phyloP scores from a whole-genome alignment of 768 basidiomycete species.

The Termitomyces titanicus region DNA sequence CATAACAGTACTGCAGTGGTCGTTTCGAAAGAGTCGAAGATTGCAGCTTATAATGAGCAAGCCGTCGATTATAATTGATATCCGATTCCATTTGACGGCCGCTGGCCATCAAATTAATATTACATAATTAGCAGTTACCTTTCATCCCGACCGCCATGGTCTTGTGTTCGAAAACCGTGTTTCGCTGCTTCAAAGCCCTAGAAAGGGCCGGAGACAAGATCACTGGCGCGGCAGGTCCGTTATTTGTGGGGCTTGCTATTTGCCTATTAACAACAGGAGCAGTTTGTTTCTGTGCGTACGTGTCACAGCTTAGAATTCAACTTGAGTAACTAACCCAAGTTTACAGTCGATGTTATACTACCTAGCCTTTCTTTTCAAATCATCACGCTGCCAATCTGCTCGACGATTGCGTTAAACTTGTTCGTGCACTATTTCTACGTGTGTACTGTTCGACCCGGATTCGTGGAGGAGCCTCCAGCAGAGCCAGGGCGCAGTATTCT shows the following conservation, averaged over 20 bases:
- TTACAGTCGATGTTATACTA: slow-evolving; percentile 73
- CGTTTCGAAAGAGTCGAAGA: too few relatives aligned
- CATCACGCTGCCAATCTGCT: slow-evolving; percentile 62
- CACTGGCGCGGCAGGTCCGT: slow-evolving; percentile 89
- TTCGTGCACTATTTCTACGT: slow-evolving; percentile 83
- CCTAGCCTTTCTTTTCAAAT: slow-evolving; percentile 59
- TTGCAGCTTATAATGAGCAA: too few relatives aligned
- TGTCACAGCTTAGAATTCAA: neutral
- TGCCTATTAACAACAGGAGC: slow-evolving; percentile 65
- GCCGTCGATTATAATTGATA: too few relatives aligned
- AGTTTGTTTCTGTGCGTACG: slow-evolving; percentile 74
- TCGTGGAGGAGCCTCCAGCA: slow-evolving; percentile 55
- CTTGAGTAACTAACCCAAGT: neutral
- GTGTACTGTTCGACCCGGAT: slow-evolving; percentile 78
- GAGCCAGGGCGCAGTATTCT: slow-evolving; percentile 37
- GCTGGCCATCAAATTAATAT: neutral
- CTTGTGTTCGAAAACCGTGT: neutral
- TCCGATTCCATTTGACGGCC: too few relatives aligned
- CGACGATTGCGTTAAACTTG: slow-evolving; percentile 76
- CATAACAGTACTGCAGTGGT: too few relatives aligned
- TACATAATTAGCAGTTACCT: too few relatives aligned
- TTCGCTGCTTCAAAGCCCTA: slow-evolving; percentile 1
- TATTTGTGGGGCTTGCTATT: slow-evolving; percentile 82
- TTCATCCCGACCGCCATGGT: neutral
- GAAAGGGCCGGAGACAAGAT: slow-evolving; percentile 75